These are phyloP conservation scores for Cladosporium oxysporum DNA, from an alignment of 2,329 filamentous ascomycete genomes.

Conservation along the genomic window DNA sequence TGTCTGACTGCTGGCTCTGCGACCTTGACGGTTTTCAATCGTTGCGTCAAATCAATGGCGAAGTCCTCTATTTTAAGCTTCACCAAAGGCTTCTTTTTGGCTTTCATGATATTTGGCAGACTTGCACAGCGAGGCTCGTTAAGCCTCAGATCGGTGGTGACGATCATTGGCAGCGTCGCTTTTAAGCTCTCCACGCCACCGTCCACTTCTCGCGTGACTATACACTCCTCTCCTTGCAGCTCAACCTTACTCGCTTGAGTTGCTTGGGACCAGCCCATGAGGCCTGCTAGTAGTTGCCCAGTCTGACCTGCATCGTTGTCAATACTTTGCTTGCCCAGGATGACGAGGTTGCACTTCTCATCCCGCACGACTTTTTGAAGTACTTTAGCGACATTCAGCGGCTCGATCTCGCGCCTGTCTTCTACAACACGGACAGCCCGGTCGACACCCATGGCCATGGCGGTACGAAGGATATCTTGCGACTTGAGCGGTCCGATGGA, in stretches of 20 bases:
- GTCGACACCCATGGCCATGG: constrained; percentile 99
- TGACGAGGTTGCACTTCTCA: constrained; percentile 86
- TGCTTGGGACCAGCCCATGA: constrained; percentile 91
- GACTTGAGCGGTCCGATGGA: constrained; percentile 86
- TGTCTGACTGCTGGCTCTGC: constrained; percentile 82
- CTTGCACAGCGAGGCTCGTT: constrained; percentile 95
- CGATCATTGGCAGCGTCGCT: constrained; percentile 84
- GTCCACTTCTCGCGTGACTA: constrained; percentile 89
- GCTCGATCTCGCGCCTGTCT: constrained; percentile 77
- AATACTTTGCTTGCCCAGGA: constrained; percentile 97
- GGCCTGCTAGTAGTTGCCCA: constrained; percentile 93
- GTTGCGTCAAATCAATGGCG: constrained; percentile 70
- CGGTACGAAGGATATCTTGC: constrained; percentile 85
- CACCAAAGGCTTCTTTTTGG: constrained; percentile 98
- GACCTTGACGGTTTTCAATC: constrained; percentile 89
- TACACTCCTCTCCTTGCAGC: constrained; percentile 70
- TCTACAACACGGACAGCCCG: constrained; percentile 75
- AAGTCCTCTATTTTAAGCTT: constrained; percentile 87
- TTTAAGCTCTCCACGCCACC: constrained; percentile 88
- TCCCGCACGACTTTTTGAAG: constrained; percentile 76
- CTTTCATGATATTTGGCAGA: constrained; percentile 99
- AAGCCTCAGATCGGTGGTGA: constrained; percentile 90
- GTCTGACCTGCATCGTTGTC: constrained; percentile 96
- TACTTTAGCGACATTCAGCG: constrained; percentile 84
- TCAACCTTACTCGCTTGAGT: constrained; percentile 87